phyloP scores from a whole-genome alignment of 2,329 filamentous ascomycete species.

The Fusarium veterinarium region DNA sequence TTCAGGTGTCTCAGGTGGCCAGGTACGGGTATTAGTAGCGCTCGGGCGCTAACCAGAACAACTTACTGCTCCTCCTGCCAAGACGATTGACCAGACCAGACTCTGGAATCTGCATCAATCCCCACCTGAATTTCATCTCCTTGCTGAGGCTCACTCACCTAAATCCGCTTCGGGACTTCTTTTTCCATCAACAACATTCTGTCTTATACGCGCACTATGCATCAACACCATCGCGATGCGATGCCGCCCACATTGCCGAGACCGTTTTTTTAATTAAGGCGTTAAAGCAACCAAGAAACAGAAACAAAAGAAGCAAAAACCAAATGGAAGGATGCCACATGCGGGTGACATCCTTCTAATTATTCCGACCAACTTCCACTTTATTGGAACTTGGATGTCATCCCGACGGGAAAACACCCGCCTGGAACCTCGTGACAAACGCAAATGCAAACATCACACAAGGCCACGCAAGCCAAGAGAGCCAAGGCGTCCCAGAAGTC shows the following conservation, averaged over 20 bases:
- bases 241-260: slow-evolving; percentile 20
- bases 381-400: neutral
- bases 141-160: slow-evolving; percentile 7
- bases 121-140: slow-evolving; percentile 1
- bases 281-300: neutral
- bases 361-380: slow-evolving; percentile 10
- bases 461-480: slow-evolving; percentile 21
- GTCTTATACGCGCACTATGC: slow-evolving; percentile 20
- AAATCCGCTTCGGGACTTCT: slow-evolving; percentile 10
- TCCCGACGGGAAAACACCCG: slow-evolving; percentile 5
- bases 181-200: slow-evolving; percentile 40
- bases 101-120: neutral
- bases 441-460: neutral
- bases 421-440: slow-evolving; percentile 10
- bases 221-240: neutral
- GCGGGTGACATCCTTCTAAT: slow-evolving; percentile 4
- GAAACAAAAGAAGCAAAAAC: slow-evolving; percentile 6
- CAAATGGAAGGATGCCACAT: neutral
- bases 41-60: slow-evolving; percentile 8
- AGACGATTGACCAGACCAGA: neutral
- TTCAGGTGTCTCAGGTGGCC: slow-evolving; percentile 39
- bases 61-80: neutral
- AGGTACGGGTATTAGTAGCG: neutral
- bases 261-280: slow-evolving; percentile 9
- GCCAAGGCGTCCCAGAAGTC: slow-evolving; percentile 33